Evolutionary conservation across 495 filamentous ascomycete species (phyloP).

Genomic region (Pyrenula massariospora): DNA sequence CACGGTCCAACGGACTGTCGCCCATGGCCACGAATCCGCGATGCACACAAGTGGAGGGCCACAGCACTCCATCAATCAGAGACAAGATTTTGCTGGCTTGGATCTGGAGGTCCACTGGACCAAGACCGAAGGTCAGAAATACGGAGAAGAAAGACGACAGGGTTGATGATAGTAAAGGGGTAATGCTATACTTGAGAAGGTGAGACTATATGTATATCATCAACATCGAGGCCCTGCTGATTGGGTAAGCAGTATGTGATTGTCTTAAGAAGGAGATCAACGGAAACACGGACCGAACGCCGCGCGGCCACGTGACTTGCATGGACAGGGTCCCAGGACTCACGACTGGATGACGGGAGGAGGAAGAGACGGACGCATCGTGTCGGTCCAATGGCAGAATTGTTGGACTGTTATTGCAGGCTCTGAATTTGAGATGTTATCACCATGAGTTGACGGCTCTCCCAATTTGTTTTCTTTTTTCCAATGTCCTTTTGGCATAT

Average conservation of each 20-base stretch:
- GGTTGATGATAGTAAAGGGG: not conserved
- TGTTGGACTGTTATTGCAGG: not conserved
- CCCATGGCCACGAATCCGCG: not conserved
- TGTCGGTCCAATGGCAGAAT: not conserved
- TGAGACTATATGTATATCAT: not conserved
- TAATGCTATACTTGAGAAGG: not conserved
- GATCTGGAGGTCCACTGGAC: not conserved
- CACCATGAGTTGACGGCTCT: too few relatives aligned
- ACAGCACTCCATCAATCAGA: not conserved
- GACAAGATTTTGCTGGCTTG: not conserved
- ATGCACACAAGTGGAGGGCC: not conserved
- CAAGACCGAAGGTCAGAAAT: conserved; percentile 4
- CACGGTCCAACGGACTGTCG: not conserved
- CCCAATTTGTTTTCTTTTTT: not conserved
- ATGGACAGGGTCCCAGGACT: too few relatives aligned
- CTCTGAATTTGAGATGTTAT: not conserved
- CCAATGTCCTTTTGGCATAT: not conserved
- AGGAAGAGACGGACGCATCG: not conserved
- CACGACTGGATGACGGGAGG: too few relatives aligned
- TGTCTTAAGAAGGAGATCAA: too few relatives aligned
- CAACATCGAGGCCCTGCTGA: not conserved
- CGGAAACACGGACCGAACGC: not conserved
- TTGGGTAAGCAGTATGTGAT: not conserved
- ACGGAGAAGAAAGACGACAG: not conserved
- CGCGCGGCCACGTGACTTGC: too few relatives aligned